phyloP scores from a whole-genome alignment of 768 basidiomycete species.

The Tulasnella sp. region DNA sequence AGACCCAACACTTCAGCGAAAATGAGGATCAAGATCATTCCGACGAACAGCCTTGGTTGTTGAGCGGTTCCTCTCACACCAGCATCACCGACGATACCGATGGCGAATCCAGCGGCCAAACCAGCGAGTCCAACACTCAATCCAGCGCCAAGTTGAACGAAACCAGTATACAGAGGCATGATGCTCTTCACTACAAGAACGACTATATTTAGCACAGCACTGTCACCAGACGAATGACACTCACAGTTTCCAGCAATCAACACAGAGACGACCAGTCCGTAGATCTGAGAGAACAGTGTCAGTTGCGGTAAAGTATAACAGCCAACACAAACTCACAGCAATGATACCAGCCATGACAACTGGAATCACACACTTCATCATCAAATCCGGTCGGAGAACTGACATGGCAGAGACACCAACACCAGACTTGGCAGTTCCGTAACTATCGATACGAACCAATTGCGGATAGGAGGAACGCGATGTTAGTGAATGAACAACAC shows the following conservation, averaged over 20 bases:
- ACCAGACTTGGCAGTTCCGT: constrained; percentile 98
- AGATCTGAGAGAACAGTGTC: constrained; percentile 44
- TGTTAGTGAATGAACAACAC: neutral
- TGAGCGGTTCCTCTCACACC: constrained; percentile 97
- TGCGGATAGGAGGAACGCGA: neutral
- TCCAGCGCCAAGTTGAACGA: constrained; percentile 88
- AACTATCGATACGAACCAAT: constrained; percentile 38
- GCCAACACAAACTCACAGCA: constrained; percentile 50
- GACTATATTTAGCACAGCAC: neutral
- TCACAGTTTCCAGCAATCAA: constrained; percentile 77
- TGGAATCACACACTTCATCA: constrained; percentile 96
- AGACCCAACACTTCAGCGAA: constrained; percentile 53
- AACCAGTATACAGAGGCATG: constrained; percentile 89
- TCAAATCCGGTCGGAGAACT: constrained; percentile 85
- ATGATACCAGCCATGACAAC: constrained; percentile 99
- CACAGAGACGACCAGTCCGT: constrained; percentile 98
- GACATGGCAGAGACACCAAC: constrained; percentile 98
- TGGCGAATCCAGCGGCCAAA: constrained; percentile 92
- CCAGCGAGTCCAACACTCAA: constrained; percentile 87
- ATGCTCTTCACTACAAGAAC: constrained; percentile 41
- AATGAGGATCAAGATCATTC: constrained; percentile 98
- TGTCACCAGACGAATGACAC: constrained; percentile 27
- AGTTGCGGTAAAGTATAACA: neutral
- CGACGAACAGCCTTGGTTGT: constrained; percentile 86
- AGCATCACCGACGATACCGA: constrained; percentile 97